Base-by-base conservation (phyloP, 331 rosid genomes). In the Erythrophleum ivorense region DNA sequence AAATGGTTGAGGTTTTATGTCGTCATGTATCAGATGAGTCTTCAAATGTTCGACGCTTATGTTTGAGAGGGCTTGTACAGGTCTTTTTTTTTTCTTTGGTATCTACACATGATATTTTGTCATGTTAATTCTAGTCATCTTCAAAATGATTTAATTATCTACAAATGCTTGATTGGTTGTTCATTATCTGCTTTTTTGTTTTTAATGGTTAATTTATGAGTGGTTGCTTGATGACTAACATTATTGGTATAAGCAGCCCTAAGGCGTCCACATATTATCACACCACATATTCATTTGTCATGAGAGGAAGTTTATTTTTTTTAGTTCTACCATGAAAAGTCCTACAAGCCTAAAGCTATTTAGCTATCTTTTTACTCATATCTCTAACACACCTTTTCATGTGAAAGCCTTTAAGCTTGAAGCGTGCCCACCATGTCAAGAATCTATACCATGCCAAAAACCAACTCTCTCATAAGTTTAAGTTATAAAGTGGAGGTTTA, bases 41-140 rank as follows among this genome's bases (percentile, higher is more conserved):
- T 85, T 90, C 97, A 81, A 91, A 92, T 49, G 98, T 93, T 73
- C 88, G 97, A 70, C 94, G 98, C 54, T 87, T 95, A 84, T 95
- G 98, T 86, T 90, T 95, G 88, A 89, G 95, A 90, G 98, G 98
- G 80, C 89, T 95, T 86, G 98, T 91, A 58, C 95, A 95, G 98
- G 98, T 95, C 82, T 76, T 38, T 63, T 41, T 60, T 38, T 73
- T 76, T 12, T 24, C 1, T 24, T 24, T 24, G 29, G 73, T 74
- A 50, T 78, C 78, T 31, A 72, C 15, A 63, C 71, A 49, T 71
- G 81, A 43, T 71, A 77, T 71, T 40, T 73, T 58, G 65, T 60
- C 40, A 43, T 53, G 68, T 60, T 52, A 13, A 2, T 43, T 45
- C n/a, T 63, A 29, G 60, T 71, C 12, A 60, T 40, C 19, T 45